Evolutionary conservation across 1,284 basidiomycete genomes (phyloP).

Genomic region (Ceratobasidium sp.): DNA sequence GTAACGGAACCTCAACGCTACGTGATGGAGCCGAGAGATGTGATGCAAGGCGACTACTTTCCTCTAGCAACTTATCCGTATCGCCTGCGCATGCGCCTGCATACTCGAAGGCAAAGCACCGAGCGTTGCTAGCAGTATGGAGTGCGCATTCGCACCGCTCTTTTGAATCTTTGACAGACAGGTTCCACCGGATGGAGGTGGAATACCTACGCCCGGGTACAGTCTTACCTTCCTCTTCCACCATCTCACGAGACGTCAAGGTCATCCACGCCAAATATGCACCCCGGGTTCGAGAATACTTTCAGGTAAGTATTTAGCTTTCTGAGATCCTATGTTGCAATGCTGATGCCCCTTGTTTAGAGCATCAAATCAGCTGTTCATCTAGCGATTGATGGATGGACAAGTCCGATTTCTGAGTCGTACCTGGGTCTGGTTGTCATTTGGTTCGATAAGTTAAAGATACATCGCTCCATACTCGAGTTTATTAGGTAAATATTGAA

Average conservation of each 20-base stretch:
- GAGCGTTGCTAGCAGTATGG: conserved; percentile 24
- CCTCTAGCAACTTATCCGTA: neutral
- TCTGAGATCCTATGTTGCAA: too few species aligned
- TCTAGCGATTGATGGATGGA: conserved; percentile 58
- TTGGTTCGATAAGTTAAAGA: conserved; percentile 54
- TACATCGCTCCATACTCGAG: conserved; percentile 56
- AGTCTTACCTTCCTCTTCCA: conserved; percentile 52
- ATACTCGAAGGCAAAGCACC: conserved; percentile 15
- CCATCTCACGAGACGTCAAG: conserved; percentile 54
- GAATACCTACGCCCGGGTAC: conserved; percentile 55
- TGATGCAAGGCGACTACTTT: neutral
- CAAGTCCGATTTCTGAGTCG: conserved; percentile 54
- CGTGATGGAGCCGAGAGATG: conserved; percentile 3
- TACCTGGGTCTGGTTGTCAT: conserved; percentile 57
- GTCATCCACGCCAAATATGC: conserved; percentile 53
- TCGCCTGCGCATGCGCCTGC: neutral
- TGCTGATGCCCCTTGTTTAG: too few species aligned
- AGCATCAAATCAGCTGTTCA: conserved; percentile 50
- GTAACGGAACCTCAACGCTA: neutral
- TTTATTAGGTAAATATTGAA: conserved; percentile 54
- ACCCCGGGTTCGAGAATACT: conserved; percentile 52
- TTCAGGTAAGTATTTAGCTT: conserved; percentile 51
- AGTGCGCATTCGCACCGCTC: conserved; percentile 47
- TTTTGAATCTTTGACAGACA: conserved; percentile 53
- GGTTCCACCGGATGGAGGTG: conserved; percentile 54